Conservation (phyloP, 192 early-diverging fungal genomes). For the Podochytrium sp. region DNA sequence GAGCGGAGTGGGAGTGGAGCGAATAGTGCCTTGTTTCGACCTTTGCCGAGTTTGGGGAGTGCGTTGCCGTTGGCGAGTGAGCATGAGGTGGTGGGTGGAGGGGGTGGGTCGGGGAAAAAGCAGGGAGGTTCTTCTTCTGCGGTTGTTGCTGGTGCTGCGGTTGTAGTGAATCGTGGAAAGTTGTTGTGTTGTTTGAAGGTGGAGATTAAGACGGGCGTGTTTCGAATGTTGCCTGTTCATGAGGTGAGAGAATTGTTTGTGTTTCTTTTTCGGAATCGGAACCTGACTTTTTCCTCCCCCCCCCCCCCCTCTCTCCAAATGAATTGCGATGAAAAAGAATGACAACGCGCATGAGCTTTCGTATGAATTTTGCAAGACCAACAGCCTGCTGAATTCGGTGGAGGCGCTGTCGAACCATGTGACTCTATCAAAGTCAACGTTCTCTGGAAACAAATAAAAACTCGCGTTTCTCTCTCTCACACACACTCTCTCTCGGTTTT, state of each 20-base stretch:
- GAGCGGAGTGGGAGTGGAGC: neutral
- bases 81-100: neutral
- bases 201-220: slow-evolving; percentile 49
- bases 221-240: slow-evolving; percentile 51
- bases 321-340: no score
- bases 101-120: neutral
- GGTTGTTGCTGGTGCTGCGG: neutral
- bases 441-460: slow-evolving; percentile 5
- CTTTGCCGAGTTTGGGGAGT: neutral
- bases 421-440: slow-evolving; percentile 15
- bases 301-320: neutral
- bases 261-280: neutral
- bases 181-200: slow-evolving; percentile 50
- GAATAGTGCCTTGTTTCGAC: neutral
- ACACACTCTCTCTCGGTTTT: no score
- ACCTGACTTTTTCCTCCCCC: neutral
- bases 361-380: slow-evolving; percentile 29
- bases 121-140: neutral
- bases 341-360: slow-evolving; percentile 29
- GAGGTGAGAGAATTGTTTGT: slow-evolving; percentile 37
- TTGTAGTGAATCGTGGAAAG: slow-evolving; percentile 15
- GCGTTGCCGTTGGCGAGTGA: neutral
- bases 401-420: slow-evolving; percentile 28
- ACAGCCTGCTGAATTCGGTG: slow-evolving; percentile 20
- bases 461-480: no score